A percentile compares a stretch with the other conserved stretches of the same genome.
Evolutionary conservation across 2,329 filamentous ascomycete genomes (phyloP).

Genomic region (Sporothrix protearum): DNA sequence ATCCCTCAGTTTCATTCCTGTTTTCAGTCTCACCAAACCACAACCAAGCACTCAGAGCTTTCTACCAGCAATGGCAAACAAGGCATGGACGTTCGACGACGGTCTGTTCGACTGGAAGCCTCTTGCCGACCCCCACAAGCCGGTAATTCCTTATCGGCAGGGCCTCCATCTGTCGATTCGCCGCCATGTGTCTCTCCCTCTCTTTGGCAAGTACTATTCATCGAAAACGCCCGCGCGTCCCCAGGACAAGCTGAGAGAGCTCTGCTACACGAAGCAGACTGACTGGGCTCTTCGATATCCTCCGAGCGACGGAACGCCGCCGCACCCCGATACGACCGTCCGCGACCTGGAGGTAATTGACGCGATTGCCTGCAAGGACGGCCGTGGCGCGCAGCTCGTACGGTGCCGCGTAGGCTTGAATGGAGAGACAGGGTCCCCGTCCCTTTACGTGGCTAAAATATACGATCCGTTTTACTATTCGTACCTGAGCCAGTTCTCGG

Average conservation of each 20-base stretch:
- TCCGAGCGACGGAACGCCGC: not conserved
- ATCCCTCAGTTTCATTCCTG: too few relatives aligned
- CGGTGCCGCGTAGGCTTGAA: conserved; percentile 6
- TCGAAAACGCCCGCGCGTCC: not conserved
- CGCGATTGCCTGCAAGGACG: conserved; percentile 13
- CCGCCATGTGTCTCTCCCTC: conserved; percentile 6
- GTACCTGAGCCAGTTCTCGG: not conserved
- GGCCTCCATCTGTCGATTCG: conserved; percentile 1
- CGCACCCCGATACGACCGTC: conserved; percentile 1
- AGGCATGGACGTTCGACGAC: not conserved
- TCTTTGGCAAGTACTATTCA: not conserved
- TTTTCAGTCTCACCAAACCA: too few relatives aligned
- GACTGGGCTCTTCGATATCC: not conserved
- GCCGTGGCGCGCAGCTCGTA: conserved; percentile 19
- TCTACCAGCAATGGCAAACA: not conserved
- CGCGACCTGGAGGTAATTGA: conserved; percentile 10
- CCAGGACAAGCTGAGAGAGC: not conserved
- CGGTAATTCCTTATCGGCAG: conserved; percentile 5
- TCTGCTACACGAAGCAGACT: not conserved
- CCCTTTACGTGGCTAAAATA: conserved; percentile 24
- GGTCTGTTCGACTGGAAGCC: not conserved
- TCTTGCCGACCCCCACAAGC: conserved; percentile 5
- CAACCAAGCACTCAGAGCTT: not conserved
- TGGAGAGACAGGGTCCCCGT: not conserved
- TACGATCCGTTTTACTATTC: conserved; percentile 22